A percentile compares a stretch with the other conserved stretches of the same genome.
These are phyloP conservation scores for Neofusicoccum cordaticola DNA, from an alignment of 2,329 filamentous ascomycete genomes.

Conservation along the genomic window DNA sequence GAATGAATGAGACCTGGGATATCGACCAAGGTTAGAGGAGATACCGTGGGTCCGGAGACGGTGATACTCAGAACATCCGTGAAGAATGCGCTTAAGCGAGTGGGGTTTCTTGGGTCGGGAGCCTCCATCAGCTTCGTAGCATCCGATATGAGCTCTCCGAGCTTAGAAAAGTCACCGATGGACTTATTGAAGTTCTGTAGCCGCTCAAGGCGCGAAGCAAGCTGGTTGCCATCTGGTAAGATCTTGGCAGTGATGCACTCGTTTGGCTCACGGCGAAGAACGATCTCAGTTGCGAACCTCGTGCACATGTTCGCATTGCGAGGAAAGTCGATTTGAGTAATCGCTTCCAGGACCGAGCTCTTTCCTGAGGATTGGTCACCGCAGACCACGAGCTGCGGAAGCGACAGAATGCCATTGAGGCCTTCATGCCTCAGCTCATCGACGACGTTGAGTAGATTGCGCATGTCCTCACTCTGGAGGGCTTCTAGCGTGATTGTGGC, in stretches of 20 bases:
- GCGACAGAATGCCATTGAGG: background rate
- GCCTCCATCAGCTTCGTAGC: background rate
- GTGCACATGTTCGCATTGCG: constrained; percentile 40
- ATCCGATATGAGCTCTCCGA: background rate
- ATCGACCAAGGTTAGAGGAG: constrained; percentile 31
- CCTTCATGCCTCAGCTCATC: background rate
- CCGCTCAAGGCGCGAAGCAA: background rate
- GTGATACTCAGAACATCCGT: constrained; percentile 27
- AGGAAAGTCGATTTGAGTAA: constrained; percentile 41
- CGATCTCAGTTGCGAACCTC: constrained; percentile 47
- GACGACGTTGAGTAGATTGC: background rate
- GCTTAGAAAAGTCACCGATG: background rate
- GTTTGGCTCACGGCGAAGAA: constrained; percentile 32
- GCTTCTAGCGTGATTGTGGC: background rate
- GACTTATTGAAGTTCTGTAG: background rate
- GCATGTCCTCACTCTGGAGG: background rate
- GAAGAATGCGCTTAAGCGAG: constrained; percentile 43
- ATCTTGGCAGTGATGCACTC: constrained; percentile 34
- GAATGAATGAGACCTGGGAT: constrained; percentile 39
- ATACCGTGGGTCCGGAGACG: constrained; percentile 23
- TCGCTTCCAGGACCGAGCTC: constrained; percentile 55
- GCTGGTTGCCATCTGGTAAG: constrained; percentile 15
- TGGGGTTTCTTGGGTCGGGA: constrained; percentile 27
- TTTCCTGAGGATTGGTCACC: constrained; percentile 86
- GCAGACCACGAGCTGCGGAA: constrained; percentile 68